A percentile compares a stretch with the other conserved stretches of the same genome.
phyloP scores from a whole-genome alignment of 495 filamentous ascomycete species.

The Lasiosphaeris hirsuta region DNA sequence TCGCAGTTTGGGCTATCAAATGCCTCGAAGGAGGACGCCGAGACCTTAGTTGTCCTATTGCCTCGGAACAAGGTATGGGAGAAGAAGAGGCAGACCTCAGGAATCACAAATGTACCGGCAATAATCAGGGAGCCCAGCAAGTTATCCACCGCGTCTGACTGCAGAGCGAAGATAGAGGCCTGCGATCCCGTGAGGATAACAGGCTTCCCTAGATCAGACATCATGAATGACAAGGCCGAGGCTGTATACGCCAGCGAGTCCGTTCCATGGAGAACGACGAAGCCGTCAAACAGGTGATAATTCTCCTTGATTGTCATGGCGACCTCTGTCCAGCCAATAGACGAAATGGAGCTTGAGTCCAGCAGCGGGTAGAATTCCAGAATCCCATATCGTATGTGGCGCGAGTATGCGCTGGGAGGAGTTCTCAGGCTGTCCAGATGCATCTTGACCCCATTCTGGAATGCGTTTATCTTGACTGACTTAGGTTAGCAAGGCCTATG shows the following conservation, averaged over 20 bases:
- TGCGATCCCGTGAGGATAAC: slow-evolving; percentile 91
- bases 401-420: slow-evolving; percentile 74
- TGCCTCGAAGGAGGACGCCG: slow-evolving; percentile 79
- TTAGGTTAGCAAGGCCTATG: slow-evolving; percentile 12
- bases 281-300: slow-evolving; percentile 88
- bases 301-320: slow-evolving; percentile 67
- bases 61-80: slow-evolving; percentile 89
- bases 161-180: slow-evolving; percentile 85
- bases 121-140: slow-evolving; percentile 88
- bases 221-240: slow-evolving; percentile 92
- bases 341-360: slow-evolving; percentile 89
- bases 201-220: slow-evolving; percentile 86
- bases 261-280: slow-evolving; percentile 95
- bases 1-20: slow-evolving; percentile 83
- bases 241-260: slow-evolving; percentile 90
- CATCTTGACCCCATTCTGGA: slow-evolving; percentile 37
- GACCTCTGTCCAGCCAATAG: slow-evolving; percentile 86
- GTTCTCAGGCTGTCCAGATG: slow-evolving; percentile 64
- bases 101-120: slow-evolving; percentile 93
- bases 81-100: slow-evolving; percentile 95
- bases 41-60: slow-evolving; percentile 86
- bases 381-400: slow-evolving; percentile 80
- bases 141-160: slow-evolving; percentile 96
- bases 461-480: slow-evolving; percentile 36
- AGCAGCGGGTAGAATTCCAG: slow-evolving; percentile 84